Percentiles rank a stretch among this genome's conserved stretches.
These are phyloP conservation scores for Diphasiastrum complanatum DNA, from an alignment of 83 land plant species.

Conservation along the genomic window DNA sequence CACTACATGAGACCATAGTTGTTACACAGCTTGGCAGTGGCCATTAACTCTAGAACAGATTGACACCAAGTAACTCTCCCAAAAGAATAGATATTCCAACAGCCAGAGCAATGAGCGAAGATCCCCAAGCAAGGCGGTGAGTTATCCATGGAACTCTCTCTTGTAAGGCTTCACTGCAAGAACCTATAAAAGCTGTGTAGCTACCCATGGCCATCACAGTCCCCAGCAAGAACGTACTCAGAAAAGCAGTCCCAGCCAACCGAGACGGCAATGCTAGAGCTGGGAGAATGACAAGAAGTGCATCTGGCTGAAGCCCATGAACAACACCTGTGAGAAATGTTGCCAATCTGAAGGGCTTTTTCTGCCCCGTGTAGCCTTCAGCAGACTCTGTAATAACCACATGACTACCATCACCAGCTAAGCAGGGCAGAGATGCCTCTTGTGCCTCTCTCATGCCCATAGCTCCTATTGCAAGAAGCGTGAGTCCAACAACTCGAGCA, in stretches of 20 bases:
- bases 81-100: conserved; percentile 31
- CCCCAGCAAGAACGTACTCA: conserved; percentile 40
- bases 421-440: not conserved
- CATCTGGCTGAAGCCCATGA: conserved; percentile 51
- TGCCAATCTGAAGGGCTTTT: too few species aligned
- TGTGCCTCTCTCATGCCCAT: not conserved
- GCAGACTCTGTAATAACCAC: too few species aligned
- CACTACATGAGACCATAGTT: too few species aligned
- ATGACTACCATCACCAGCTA: conserved; percentile 1
- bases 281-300: conserved; percentile 44
- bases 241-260: conserved; percentile 39
- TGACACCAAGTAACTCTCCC: conserved; percentile 37
- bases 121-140: conserved; percentile 41
- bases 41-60: conserved; percentile 24
- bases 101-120: conserved; percentile 39
- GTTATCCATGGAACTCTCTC: conserved; percentile 39
- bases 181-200: conserved; percentile 45
- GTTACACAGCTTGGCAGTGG: too few species aligned
- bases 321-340: conserved; percentile 47
- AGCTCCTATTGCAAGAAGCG: conserved; percentile 2
- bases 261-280: conserved; percentile 48
- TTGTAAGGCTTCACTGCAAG: conserved; percentile 39
- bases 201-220: conserved; percentile 48
- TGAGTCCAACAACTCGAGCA: conserved; percentile 3
- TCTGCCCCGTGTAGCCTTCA: too few species aligned